phyloP scores from a whole-genome alignment of 2,329 filamentous ascomycete species.

The Trichoderma simmonsii region DNA sequence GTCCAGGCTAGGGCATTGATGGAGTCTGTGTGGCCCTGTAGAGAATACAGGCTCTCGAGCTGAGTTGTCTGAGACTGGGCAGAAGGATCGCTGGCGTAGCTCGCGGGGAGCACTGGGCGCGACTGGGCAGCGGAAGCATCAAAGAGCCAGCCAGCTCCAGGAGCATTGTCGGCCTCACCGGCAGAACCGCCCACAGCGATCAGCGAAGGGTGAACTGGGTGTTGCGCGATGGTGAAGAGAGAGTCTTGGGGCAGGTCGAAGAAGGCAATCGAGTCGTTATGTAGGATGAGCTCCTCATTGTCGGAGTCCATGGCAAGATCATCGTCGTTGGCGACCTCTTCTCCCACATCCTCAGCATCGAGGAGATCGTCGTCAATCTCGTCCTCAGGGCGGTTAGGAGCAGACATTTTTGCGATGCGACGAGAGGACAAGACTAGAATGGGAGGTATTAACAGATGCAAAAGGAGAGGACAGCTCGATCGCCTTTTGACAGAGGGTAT shows the following conservation, averaged over 20 bases:
- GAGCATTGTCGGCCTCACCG: slow-evolving; percentile 55
- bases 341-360: slow-evolving; percentile 71
- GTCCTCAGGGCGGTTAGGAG: slow-evolving; percentile 29
- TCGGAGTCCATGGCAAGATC: slow-evolving; percentile 80
- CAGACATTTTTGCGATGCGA: slow-evolving; percentile 29
- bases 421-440: not conserved
- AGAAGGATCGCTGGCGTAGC: slow-evolving; percentile 63
- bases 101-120: slow-evolving; percentile 69
- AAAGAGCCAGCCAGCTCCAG: slow-evolving; percentile 82
- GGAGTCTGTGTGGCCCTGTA: slow-evolving; percentile 90
- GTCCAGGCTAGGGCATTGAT: slow-evolving; percentile 87
- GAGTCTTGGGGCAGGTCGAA: slow-evolving; percentile 89
- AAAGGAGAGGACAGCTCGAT: not conserved
- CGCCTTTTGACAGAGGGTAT: not conserved
- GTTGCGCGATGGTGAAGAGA: slow-evolving; percentile 92
- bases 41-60: slow-evolving; percentile 64
- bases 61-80: slow-evolving; percentile 50
- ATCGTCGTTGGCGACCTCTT: slow-evolving; percentile 65
- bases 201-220: slow-evolving; percentile 73
- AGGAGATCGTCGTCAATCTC: slow-evolving; percentile 56
- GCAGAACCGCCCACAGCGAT: slow-evolving; percentile 81
- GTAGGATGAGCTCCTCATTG: slow-evolving; percentile 70
- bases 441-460: not conserved
- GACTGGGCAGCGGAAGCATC: slow-evolving; percentile 64
- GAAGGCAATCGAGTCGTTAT: slow-evolving; percentile 91